Percentiles rank a stretch among this genome's conserved stretches.
Conservation (phyloP, 495 filamentous ascomycete genomes). For the Aspergillus asperescens region DNA sequence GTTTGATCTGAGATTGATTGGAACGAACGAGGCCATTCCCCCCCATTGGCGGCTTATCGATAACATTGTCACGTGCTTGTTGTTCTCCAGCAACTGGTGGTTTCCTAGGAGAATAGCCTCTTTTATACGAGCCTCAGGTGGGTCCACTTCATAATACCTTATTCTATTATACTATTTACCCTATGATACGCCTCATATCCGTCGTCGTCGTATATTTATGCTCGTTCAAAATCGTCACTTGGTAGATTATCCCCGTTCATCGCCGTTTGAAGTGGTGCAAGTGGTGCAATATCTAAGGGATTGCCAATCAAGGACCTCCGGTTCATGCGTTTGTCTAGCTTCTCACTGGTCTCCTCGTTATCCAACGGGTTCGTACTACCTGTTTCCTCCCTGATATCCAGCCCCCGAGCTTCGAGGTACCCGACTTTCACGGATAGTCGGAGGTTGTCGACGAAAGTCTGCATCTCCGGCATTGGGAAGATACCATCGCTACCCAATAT, state of each 20-base stretch:
- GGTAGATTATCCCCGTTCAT: constrained; percentile 27
- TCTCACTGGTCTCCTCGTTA: constrained; percentile 62
- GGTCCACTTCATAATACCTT: not conserved
- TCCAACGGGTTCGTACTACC: constrained; percentile 23
- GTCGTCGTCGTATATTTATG: constrained; percentile 24
- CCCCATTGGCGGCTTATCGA: constrained; percentile 1
- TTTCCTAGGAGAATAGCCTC: too few species aligned
- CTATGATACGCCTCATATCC: constrained; percentile 9
- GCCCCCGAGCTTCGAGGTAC: constrained; percentile 35
- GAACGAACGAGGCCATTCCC: too few species aligned
- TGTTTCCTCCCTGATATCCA: constrained; percentile 31
- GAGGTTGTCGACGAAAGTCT: constrained; percentile 56
- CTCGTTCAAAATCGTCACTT: constrained; percentile 53
- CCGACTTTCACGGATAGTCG: constrained; percentile 54
- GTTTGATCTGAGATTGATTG: not conserved
- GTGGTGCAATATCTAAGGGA: constrained; percentile 33
- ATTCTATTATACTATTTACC: constrained; percentile 21
- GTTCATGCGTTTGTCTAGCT: constrained; percentile 38
- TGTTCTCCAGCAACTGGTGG: not conserved
- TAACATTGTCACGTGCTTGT: not conserved
- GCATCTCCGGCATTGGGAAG: constrained; percentile 52
- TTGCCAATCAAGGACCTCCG: constrained; percentile 38
- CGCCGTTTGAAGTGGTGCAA: constrained; percentile 25
- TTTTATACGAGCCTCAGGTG: constrained; percentile 6
- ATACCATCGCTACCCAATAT: constrained; percentile 52